Evolutionary conservation across 805 yeast genomes (phyloP).

Genomic region (Zygosaccharomyces rouxii): DNA sequence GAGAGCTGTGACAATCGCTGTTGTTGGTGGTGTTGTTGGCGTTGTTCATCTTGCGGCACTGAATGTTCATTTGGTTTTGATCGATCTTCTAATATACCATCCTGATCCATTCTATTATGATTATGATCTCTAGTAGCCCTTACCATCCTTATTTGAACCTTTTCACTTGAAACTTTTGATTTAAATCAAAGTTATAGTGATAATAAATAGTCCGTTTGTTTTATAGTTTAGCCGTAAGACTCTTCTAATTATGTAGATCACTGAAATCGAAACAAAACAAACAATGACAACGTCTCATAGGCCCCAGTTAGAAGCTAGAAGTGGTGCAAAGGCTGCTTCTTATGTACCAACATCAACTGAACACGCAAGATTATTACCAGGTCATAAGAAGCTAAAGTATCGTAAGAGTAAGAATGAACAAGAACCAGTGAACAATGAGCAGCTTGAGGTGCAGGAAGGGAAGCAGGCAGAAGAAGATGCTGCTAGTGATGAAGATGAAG

Average conservation of each 20-base stretch:
- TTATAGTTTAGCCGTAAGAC: background rate
- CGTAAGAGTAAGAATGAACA: conserved; percentile 34
- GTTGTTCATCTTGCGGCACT: background rate
- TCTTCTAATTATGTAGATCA: background rate
- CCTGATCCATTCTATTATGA: background rate
- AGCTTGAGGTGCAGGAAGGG: background rate
- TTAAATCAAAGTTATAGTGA: background rate
- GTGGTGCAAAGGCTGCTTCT: conserved; percentile 42
- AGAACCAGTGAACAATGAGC: conserved; percentile 8
- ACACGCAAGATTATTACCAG: conserved; percentile 52
- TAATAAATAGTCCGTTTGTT: background rate
- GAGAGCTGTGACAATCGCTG: background rate
- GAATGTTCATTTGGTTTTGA: background rate
- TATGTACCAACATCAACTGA: conserved; percentile 42
- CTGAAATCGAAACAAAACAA: background rate
- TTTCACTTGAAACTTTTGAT: background rate
- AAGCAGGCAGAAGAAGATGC: conserved; percentile 38
- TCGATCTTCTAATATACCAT: background rate
- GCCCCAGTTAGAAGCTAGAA: conserved; percentile 65
- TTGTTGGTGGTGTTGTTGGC: background rate
- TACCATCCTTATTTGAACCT: background rate
- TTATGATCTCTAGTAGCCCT: background rate
- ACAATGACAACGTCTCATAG: conserved; percentile 65
- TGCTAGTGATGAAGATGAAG: conserved; percentile 36
- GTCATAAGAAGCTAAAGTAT: conserved; percentile 50